These are phyloP conservation scores for Trifolium repens DNA, from an alignment of 306 rosid species.

Conservation along the genomic window DNA sequence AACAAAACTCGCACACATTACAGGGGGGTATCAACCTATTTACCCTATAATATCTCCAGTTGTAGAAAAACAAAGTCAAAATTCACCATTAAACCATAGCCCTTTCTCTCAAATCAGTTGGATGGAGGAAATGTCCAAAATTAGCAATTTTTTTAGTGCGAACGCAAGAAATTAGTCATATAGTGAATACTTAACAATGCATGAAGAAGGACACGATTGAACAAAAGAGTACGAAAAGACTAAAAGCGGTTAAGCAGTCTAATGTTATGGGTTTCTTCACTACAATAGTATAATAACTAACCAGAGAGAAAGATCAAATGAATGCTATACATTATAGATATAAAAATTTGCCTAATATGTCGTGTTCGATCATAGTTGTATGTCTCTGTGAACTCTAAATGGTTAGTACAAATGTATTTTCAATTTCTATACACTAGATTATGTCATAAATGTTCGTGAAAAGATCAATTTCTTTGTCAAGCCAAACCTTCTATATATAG, in stretches of 20 bases:
- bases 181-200: conserved; percentile 1
- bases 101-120: background rate
- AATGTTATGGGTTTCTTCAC: background rate
- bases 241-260: conserved; percentile 8
- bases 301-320: conserved; percentile 16
- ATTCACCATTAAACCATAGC: background rate
- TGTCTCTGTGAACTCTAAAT: background rate
- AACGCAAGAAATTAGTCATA: conserved; percentile 31
- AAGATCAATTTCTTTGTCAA: conserved; percentile 21
- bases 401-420: conserved; percentile 1
- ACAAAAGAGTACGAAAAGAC: background rate
- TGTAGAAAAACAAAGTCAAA: background rate
- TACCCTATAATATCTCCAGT: no score
- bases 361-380: background rate
- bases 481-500: background rate
- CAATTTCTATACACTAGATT: conserved; percentile 5
- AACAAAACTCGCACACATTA: no score
- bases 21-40: no score
- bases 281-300: conserved; percentile 9
- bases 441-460: conserved; percentile 20
- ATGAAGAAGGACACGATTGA: conserved; percentile 17
- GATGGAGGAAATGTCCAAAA: conserved; percentile 17
- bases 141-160: conserved; percentile 9
- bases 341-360: background rate
- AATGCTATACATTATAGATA: background rate